A percentile compares a stretch with the other conserved stretches of the same genome.
These are phyloP conservation scores for Agaricus subrufescens DNA, from an alignment of 768 basidiomycete genomes.

Conservation along the genomic window DNA sequence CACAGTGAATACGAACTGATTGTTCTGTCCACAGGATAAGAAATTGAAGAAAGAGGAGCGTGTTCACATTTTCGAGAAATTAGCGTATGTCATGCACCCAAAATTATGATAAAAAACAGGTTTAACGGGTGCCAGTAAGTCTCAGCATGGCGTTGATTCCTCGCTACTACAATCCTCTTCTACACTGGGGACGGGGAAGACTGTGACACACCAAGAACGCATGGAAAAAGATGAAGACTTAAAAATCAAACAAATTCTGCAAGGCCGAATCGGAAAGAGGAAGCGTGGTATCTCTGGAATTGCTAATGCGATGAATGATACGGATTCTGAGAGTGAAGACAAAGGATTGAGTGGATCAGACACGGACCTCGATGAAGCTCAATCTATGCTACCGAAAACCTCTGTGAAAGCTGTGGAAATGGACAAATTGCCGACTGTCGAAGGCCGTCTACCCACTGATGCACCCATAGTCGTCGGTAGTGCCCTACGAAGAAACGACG, in stretches of 20 bases:
- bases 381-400: constrained; percentile 5
- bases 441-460: constrained; percentile 11
- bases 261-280: constrained; percentile 42
- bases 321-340: constrained; percentile 23
- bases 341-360: constrained; percentile 17
- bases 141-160: constrained; percentile 30
- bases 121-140: constrained; percentile 7
- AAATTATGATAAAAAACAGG: neutral
- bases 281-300: constrained; percentile 38
- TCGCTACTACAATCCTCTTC: constrained; percentile 73
- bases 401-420: neutral
- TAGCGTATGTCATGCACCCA: constrained; percentile 53
- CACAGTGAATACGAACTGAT: neutral
- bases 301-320: constrained; percentile 31
- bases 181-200: constrained; percentile 74
- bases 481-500: constrained; percentile 59
- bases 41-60: constrained; percentile 91
- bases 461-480: constrained; percentile 43
- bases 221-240: constrained; percentile 57
- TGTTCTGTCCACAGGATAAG: constrained; percentile 57
- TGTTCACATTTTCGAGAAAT: constrained; percentile 67
- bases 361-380: constrained; percentile 6
- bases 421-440: constrained; percentile 6
- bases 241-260: constrained; percentile 47
- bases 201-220: constrained; percentile 53